These are phyloP conservation scores for Tephrocybe sp. DNA, from an alignment of 768 basidiomycete species.

Conservation along the genomic window DNA sequence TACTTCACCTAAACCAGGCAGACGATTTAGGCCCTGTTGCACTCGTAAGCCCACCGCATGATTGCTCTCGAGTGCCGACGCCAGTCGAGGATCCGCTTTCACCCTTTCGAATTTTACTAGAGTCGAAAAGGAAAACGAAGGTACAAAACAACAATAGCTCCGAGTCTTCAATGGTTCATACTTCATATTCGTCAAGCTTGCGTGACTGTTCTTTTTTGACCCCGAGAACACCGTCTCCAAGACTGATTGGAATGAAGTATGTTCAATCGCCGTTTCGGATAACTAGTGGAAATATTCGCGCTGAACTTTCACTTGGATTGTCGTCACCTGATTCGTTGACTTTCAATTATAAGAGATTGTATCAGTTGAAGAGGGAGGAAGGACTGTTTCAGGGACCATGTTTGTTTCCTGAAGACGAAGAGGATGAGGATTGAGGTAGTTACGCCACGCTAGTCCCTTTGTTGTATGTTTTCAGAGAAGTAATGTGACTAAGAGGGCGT, in stretches of 20 bases:
- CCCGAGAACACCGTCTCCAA: constrained; percentile 5
- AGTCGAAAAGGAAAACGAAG: constrained; percentile 1
- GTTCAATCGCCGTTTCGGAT: constrained; percentile 10
- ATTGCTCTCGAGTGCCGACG: background rate
- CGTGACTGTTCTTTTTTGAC: background rate
- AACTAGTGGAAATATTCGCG: background rate
- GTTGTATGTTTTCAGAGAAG: background rate
- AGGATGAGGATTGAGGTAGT: constrained; percentile 11
- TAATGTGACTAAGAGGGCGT: constrained; percentile 16
- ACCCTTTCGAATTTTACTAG: constrained; percentile 11
- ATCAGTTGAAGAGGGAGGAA: constrained; percentile 22
- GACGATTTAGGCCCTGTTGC: background rate
- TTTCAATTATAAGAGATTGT: background rate
- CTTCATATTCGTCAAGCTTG: background rate
- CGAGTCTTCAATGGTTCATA: background rate
- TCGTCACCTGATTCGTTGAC: background rate
- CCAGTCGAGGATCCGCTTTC: constrained; percentile 7
- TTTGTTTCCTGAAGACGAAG: constrained; percentile 24
- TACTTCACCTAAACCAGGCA: background rate
- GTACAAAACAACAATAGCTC: background rate
- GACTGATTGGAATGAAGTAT: background rate
- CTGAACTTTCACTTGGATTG: background rate
- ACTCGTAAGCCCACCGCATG: background rate
- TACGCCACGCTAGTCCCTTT: background rate
- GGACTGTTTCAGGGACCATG: constrained; percentile 32